Evolutionary conservation across 1,139 yeast species (phyloP).

Genomic region (Casaregolazyma suthepensis): DNA sequence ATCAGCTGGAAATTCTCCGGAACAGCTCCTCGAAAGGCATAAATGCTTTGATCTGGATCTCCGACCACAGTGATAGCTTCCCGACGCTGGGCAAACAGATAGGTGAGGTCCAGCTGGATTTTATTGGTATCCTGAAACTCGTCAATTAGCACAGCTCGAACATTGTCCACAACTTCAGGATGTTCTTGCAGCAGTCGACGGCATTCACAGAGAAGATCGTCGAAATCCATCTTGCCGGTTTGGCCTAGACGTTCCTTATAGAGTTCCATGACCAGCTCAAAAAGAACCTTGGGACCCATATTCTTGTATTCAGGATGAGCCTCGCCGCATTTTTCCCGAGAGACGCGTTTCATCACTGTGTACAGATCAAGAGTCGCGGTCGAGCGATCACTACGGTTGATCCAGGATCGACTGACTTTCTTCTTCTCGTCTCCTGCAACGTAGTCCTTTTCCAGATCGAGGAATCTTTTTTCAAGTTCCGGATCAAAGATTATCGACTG

Average conservation of each 20-base stretch:
- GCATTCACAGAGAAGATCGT: slow-evolving; percentile 65
- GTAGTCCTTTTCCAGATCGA: not conserved
- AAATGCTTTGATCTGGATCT: slow-evolving; percentile 94
- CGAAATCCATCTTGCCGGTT: slow-evolving; percentile 62
- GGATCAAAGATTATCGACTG: slow-evolving; percentile 7
- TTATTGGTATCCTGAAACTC: slow-evolving; percentile 91
- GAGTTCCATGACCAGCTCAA: slow-evolving; percentile 9
- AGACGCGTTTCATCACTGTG: not conserved
- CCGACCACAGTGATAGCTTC: slow-evolving; percentile 79
- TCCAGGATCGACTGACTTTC: not conserved
- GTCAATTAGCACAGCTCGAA: slow-evolving; percentile 76
- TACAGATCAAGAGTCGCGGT: not conserved
- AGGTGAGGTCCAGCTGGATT: slow-evolving; percentile 66
- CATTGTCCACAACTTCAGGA: slow-evolving; percentile 43
- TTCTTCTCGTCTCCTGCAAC: not conserved
- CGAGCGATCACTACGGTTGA: not conserved
- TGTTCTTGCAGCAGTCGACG: slow-evolving; percentile 42
- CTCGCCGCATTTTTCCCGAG: slow-evolving; percentile 4
- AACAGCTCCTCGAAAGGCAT: slow-evolving; percentile 79
- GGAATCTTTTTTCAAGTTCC: not conserved
- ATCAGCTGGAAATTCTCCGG: slow-evolving; percentile 59
- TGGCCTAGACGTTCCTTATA: slow-evolving; percentile 47
- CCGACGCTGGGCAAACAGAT: slow-evolving; percentile 45
- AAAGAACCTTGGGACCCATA: not conserved
- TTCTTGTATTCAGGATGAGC: not conserved